Percentiles rank a stretch among this genome's conserved stretches.
phyloP scores from a whole-genome alignment of 495 filamentous ascomycete species.

The Penicillium longicatenatum region DNA sequence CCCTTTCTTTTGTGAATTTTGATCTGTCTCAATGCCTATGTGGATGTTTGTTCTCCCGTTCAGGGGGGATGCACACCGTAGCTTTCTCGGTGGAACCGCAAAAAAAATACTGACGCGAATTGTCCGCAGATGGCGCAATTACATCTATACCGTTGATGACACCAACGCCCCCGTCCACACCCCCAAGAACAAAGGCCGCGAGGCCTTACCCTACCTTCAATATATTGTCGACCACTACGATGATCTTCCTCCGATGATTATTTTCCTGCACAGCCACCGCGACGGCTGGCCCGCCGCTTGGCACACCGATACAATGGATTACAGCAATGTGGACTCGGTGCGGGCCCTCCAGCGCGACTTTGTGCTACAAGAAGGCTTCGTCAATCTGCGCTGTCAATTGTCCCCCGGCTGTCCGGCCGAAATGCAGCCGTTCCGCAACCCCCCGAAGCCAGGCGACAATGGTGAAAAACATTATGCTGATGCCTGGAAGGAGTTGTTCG shows the following conservation, averaged over 20 bases:
- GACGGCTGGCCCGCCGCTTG: constrained; percentile 43
- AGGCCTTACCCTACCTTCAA: constrained; percentile 50
- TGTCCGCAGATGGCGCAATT: constrained; percentile 41
- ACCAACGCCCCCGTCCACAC: constrained; percentile 37
- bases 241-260: constrained; percentile 40
- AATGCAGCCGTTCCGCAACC: constrained; percentile 44
- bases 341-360: constrained; percentile 40
- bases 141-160: constrained; percentile 51
- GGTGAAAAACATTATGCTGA: constrained; percentile 42
- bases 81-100: constrained; percentile 1
- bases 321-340: constrained; percentile 47
- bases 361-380: constrained; percentile 40
- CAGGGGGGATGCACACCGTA: neutral
- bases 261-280: constrained; percentile 49
- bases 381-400: constrained; percentile 45
- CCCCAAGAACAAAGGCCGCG: constrained; percentile 49
- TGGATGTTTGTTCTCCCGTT: neutral
- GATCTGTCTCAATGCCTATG: neutral
- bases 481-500: constrained; percentile 48
- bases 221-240: constrained; percentile 51
- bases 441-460: constrained; percentile 55
- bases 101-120: constrained; percentile 12
- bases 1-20: neutral
- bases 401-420: constrained; percentile 44
- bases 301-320: constrained; percentile 49